Evolutionary conservation across 495 filamentous ascomycete species (phyloP).

Genomic region (Hypoxylon lenormandii): DNA sequence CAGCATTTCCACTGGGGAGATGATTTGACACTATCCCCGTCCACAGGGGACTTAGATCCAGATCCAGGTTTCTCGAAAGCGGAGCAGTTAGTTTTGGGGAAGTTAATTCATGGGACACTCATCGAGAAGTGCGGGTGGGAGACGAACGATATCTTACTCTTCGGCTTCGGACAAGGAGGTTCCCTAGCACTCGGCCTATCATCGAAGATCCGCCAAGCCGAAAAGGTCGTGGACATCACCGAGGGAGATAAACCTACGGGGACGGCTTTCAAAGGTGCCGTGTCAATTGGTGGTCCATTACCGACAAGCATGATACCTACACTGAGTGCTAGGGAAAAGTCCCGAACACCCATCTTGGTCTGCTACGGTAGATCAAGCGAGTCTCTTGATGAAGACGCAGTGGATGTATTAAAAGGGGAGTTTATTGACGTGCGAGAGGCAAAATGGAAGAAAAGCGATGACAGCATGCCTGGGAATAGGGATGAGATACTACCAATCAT

Average conservation of each 20-base stretch:
- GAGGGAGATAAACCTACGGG: slow-evolving; percentile 6
- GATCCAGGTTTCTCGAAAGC: slow-evolving; percentile 80
- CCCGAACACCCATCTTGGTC: slow-evolving; percentile 78
- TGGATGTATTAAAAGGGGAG: slow-evolving; percentile 70
- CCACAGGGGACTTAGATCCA: slow-evolving; percentile 74
- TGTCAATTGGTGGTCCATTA: slow-evolving; percentile 81
- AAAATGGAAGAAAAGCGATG: slow-evolving; percentile 77
- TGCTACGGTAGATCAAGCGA: slow-evolving; percentile 73
- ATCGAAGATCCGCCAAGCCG: slow-evolving; percentile 54
- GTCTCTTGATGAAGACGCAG: slow-evolving; percentile 70
- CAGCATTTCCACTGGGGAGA: slow-evolving; percentile 87
- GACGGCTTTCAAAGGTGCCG: slow-evolving; percentile 67
- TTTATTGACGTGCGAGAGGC: slow-evolving; percentile 81
- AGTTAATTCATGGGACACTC: slow-evolving; percentile 71
- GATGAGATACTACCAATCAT: slow-evolving; percentile 95
- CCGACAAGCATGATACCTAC: slow-evolving; percentile 65
- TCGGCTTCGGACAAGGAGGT: slow-evolving; percentile 90
- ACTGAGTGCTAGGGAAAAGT: slow-evolving; percentile 60
- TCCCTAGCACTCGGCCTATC: slow-evolving; percentile 75
- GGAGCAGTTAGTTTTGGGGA: slow-evolving; percentile 61
- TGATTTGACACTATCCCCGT: slow-evolving; percentile 76
- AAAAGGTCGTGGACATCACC: slow-evolving; percentile 47
- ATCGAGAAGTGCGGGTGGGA: slow-evolving; percentile 77
- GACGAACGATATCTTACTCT: slow-evolving; percentile 74
- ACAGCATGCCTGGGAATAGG: slow-evolving; percentile 82